Percentiles rank a stretch among this genome's conserved stretches.
phyloP scores from a whole-genome alignment of 169 alveolate genomes.

The Plasmodium relictum region DNA sequence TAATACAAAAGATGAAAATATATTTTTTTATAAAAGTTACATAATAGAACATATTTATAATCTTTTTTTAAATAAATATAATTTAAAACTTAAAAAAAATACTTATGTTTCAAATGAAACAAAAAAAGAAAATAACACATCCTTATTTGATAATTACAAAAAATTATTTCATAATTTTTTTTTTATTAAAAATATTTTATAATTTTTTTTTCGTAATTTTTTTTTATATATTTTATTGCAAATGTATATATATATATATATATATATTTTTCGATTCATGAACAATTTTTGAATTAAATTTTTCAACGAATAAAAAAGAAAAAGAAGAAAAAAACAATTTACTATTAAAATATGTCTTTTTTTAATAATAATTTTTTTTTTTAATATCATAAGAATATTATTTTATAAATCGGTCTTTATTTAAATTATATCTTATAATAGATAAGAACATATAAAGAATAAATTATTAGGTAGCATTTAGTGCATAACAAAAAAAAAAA shows the following conservation, averaged over 20 bases:
- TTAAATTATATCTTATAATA: no score
- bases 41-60: slow-evolving; percentile 54
- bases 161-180: slow-evolving; percentile 33
- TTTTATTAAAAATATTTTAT: neutral
- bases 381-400: no score
- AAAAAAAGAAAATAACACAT: slow-evolving; percentile 2
- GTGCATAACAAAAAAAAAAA: no score
- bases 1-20: slow-evolving; percentile 12
- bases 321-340: no score
- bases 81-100: slow-evolving; percentile 20
- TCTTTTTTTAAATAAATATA: slow-evolving; percentile 23
- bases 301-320: no score
- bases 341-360: no score
- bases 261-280: neutral
- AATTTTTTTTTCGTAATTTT: neutral
- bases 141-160: slow-evolving; percentile 21
- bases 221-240: neutral
- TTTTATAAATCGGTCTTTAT: no score
- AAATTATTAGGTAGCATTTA: no score
- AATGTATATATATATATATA: neutral
- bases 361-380: no score
- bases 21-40: slow-evolving; percentile 36
- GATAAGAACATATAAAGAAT: no score
- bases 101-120: neutral
- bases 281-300: no score